phyloP scores from a whole-genome alignment of 2,329 filamentous ascomycete genomes.

The Hymenoscyphus repandus region DNA sequence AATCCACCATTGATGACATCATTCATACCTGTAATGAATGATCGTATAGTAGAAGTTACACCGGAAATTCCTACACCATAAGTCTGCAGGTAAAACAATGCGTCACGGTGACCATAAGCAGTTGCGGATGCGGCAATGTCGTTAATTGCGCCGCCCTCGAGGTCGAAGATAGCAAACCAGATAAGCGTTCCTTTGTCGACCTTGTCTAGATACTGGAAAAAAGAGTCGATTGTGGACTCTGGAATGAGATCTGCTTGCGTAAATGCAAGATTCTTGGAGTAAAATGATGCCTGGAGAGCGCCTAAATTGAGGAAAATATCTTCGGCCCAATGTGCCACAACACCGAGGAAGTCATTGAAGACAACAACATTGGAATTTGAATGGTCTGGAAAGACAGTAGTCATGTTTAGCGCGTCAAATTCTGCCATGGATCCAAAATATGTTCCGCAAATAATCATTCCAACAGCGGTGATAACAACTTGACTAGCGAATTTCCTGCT shows the following conservation, averaged over 20 bases:
- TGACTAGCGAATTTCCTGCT: slow-evolving; percentile 54
- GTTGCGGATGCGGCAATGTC: slow-evolving; percentile 52
- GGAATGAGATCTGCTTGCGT: slow-evolving; percentile 43
- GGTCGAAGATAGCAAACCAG: slow-evolving; percentile 60
- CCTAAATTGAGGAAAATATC: slow-evolving; percentile 32
- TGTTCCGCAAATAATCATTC: slow-evolving; percentile 52
- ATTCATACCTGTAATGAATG: slow-evolving; percentile 50
- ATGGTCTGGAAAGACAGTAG: slow-evolving; percentile 40
- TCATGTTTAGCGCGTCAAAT: slow-evolving; percentile 47
- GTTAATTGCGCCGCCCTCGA: slow-evolving; percentile 53
- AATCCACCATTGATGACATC: slow-evolving; percentile 36
- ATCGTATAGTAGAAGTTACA: slow-evolving; percentile 40
- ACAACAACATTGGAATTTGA: slow-evolving; percentile 38
- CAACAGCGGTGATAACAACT: slow-evolving; percentile 49
- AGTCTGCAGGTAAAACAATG: slow-evolving; percentile 57
- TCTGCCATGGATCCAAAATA: slow-evolving; percentile 57
- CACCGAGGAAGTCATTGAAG: slow-evolving; percentile 58
- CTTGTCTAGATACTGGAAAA: slow-evolving; percentile 50
- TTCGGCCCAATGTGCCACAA: slow-evolving; percentile 49
- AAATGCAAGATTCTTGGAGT: slow-evolving; percentile 36
- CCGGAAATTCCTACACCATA: slow-evolving; percentile 49
- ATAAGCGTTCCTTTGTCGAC: slow-evolving; percentile 45
- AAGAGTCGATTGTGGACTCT: slow-evolving; percentile 37
- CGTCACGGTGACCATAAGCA: slow-evolving; percentile 59
- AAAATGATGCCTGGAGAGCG: not conserved